Percentiles rank a stretch among this genome's conserved stretches.
Evolutionary conservation across 2,329 filamentous ascomycete genomes (phyloP).

Genomic region (Sphaerulina musiva): DNA sequence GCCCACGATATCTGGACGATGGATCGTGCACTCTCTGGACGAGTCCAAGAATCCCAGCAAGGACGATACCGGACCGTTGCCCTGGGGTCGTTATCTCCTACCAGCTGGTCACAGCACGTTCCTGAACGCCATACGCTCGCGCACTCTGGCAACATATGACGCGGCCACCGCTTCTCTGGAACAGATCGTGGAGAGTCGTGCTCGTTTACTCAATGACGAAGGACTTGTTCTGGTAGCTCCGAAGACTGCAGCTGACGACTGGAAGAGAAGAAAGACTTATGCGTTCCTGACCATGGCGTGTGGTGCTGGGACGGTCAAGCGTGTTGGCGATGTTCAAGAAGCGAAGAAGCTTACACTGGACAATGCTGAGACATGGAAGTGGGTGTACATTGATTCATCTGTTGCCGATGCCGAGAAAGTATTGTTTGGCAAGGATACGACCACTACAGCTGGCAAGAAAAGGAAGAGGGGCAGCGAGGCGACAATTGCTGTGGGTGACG

Average conservation of each 20-base stretch:
- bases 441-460: conserved; percentile 40
- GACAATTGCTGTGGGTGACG: conserved; percentile 19
- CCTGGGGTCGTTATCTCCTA: conserved; percentile 76
- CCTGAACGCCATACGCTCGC: conserved; percentile 69
- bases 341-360: conserved; percentile 55
- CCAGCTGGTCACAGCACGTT: conserved; percentile 75
- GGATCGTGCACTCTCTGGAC: conserved; percentile 66
- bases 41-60: conserved; percentile 15
- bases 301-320: conserved; percentile 60
- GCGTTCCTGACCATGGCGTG: conserved; percentile 74
- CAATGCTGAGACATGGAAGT: conserved; percentile 56
- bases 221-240: conserved; percentile 67
- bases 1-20: conserved; percentile 75
- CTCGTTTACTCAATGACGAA: conserved; percentile 41
- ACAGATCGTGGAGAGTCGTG: conserved; percentile 49
- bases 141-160: conserved; percentile 57
- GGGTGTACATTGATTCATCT: conserved; percentile 70
- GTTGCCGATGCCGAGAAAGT: conserved; percentile 49
- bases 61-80: conserved; percentile 51
- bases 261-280: conserved; percentile 61
- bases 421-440: conserved; percentile 38
- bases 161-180: conserved; percentile 52
- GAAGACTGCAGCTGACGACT: conserved; percentile 50
- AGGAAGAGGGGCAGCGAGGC: conserved; percentile 19
- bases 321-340: conserved; percentile 59